phyloP scores from a whole-genome alignment of 2,329 filamentous ascomycete species.

The Oidium heveae region DNA sequence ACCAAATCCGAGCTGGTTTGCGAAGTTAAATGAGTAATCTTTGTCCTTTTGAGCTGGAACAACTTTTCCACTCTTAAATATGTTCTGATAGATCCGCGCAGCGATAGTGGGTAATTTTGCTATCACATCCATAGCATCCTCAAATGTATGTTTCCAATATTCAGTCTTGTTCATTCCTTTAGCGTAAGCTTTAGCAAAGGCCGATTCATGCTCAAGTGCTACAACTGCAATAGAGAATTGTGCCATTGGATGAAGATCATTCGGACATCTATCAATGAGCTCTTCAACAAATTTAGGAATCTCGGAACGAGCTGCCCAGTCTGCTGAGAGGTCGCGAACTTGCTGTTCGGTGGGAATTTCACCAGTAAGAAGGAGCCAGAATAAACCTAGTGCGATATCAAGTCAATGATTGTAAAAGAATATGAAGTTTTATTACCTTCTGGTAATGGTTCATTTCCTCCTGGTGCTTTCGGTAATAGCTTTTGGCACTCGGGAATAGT shows the following conservation, averaged over 20 bases:
- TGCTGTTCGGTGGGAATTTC: slow-evolving; percentile 66
- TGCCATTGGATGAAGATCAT: slow-evolving; percentile 88
- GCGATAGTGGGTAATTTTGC: slow-evolving; percentile 93
- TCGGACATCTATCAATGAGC: slow-evolving; percentile 76
- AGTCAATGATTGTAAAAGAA: not conserved
- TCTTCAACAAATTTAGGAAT: slow-evolving; percentile 65
- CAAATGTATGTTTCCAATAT: slow-evolving; percentile 97
- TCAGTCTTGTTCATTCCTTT: slow-evolving; percentile 78
- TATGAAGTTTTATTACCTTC: slow-evolving; percentile 37
- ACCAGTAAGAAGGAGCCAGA: slow-evolving; percentile 91
- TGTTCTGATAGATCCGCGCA: slow-evolving; percentile 90
- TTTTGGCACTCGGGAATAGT: slow-evolving; percentile 97
- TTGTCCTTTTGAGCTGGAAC: slow-evolving; percentile 63
- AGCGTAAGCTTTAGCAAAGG: slow-evolving; percentile 85
- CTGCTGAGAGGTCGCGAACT: slow-evolving; percentile 56
- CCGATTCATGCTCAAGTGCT: slow-evolving; percentile 82
- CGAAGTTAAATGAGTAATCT: slow-evolving; percentile 98
- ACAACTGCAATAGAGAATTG: slow-evolving; percentile 90
- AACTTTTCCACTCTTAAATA: slow-evolving; percentile 53
- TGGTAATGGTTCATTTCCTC: slow-evolving; percentile 88
- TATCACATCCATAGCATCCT: slow-evolving; percentile 78
- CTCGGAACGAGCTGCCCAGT: slow-evolving; percentile 65
- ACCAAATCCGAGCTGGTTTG: slow-evolving; percentile 77
- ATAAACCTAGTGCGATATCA: slow-evolving; percentile 34
- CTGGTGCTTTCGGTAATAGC: slow-evolving; percentile 74